A percentile compares a stretch with the other conserved stretches of the same genome.
These are phyloP conservation scores for Backusella mclennaniae DNA, from an alignment of 192 early-diverging fungal species.

Conservation along the genomic window DNA sequence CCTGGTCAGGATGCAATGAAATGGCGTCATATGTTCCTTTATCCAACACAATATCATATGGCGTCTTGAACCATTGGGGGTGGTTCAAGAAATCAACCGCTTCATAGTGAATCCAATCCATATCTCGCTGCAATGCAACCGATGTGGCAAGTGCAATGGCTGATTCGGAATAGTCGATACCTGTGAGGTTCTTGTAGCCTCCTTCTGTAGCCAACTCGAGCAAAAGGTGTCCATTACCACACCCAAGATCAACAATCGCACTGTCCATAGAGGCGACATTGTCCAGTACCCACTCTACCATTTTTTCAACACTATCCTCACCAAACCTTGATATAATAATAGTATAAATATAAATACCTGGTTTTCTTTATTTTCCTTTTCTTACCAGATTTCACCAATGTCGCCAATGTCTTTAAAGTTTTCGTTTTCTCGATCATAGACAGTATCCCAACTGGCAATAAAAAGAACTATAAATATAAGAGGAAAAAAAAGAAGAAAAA, in stretches of 20 bases:
- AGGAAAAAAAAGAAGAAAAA: not conserved
- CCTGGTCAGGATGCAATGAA: slow-evolving; percentile 58
- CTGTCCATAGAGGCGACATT: slow-evolving; percentile 28
- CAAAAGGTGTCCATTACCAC: slow-evolving; percentile 91
- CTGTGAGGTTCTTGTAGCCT: slow-evolving; percentile 63
- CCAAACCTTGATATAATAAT: slow-evolving; percentile 62
- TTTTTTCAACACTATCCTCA: slow-evolving; percentile 76
- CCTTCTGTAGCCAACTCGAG: slow-evolving; percentile 69
- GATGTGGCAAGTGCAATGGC: slow-evolving; percentile 72
- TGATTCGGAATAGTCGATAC: slow-evolving; percentile 83
- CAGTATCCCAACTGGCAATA: slow-evolving; percentile 70
- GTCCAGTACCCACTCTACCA: slow-evolving; percentile 82
- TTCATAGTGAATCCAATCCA: slow-evolving; percentile 49
- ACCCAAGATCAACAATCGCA: slow-evolving; percentile 80
- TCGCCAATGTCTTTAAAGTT: slow-evolving; percentile 85
- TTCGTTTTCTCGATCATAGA: slow-evolving; percentile 75
- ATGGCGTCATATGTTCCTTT: slow-evolving; percentile 97
- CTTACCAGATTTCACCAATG: slow-evolving; percentile 87
- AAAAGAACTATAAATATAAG: not conserved
- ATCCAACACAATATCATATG: slow-evolving; percentile 72
- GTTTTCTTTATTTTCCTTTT: not conserved
- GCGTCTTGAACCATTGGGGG: slow-evolving; percentile 31
- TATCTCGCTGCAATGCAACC: slow-evolving; percentile 51
- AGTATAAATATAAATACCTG: not conserved
- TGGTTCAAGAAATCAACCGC: slow-evolving; percentile 60